Evolutionary conservation across 1,284 basidiomycete genomes (phyloP), one percentile per base, ranked within the genome.

Genomic region (Cutaneotrichosporon cyanovorans): DNA sequence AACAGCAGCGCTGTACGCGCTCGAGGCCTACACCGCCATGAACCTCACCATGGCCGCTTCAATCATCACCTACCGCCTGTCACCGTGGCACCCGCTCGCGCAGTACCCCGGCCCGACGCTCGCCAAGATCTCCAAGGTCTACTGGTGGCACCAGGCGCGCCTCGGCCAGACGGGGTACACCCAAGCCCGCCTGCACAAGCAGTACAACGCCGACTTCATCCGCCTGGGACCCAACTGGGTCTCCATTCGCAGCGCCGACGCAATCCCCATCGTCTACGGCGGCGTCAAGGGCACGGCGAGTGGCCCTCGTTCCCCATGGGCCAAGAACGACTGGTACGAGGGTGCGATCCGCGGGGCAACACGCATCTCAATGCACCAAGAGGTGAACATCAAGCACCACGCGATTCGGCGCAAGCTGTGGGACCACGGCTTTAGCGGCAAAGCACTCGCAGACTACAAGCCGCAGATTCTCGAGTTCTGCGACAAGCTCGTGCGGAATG

Each of bases 161-260:
- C n/a, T 32, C 20, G 46, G 46, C 3, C 35, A 39, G 41, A 48
- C 46, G 10, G 46, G 46, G 11, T 48, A 42, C 46, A 48, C 36
- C 2, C 46, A 48, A 23, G 40, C 40, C 3, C 22, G 22, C 28
- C 40, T 48, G 36, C 46, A 48, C 37, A 34, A 39, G 9, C 10
- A 39, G 37, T 48, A 48, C 46, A 20, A 38, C 31, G 25, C 25
- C 7, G 46, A 48, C 32, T 77, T 88, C 44, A 83, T 90, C n/a
- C 83, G 89, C 55, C 74, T 92, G 48, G 86, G 87, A 0, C 88
- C 89, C 0, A 88, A 90, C 65, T 86, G 90, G 61, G 72, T 90
- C 16, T 88, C 85, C 4, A 77, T 92, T 45, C 79, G 85, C 15
- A 83, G 88, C 61, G 84, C 86, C 0, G 80, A 80, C 1, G 87